phyloP scores from a whole-genome alignment of 2,329 filamentous ascomycete genomes.

The Paracamarosporium sp. region DNA sequence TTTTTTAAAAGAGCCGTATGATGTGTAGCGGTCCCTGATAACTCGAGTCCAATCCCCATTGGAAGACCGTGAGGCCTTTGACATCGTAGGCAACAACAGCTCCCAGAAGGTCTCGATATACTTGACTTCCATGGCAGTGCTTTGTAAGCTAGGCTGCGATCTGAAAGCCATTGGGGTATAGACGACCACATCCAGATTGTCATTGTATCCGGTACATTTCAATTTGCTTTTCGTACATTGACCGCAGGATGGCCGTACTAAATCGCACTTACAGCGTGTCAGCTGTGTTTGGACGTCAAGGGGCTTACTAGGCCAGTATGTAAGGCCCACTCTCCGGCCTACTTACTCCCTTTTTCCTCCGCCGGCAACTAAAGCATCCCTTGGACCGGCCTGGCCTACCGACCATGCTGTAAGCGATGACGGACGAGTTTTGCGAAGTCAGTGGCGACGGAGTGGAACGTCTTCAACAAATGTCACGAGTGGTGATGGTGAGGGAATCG shows the following conservation, averaged over 20 bases:
- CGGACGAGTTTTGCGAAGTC: neutral
- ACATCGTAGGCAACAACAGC: neutral
- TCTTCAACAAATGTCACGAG: neutral
- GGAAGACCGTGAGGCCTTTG: neutral
- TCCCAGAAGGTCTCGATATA: conserved; percentile 4
- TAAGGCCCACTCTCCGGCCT: neutral
- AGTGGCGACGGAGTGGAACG: neutral
- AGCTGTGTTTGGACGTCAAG: neutral
- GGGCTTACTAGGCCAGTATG: neutral
- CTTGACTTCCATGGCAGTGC: conserved; percentile 1
- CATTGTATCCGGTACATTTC: neutral
- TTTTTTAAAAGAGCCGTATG: neutral
- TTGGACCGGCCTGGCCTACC: conserved; percentile 34
- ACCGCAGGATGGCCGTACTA: conserved; percentile 1
- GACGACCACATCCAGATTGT: neutral
- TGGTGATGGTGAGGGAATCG: neutral
- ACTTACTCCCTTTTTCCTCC: conserved; percentile 64
- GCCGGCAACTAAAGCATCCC: conserved; percentile 39
- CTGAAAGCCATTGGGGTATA: neutral
- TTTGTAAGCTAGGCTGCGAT: neutral
- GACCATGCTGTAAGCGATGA: conserved; percentile 15
- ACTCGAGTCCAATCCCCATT: conserved; percentile 5
- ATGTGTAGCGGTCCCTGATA: neutral
- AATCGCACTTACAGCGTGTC: conserved; percentile 2
- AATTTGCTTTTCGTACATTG: neutral